Conservation (phyloP, 768 basidiomycete genomes). For the Lactifluus hygrophoroides region DNA sequence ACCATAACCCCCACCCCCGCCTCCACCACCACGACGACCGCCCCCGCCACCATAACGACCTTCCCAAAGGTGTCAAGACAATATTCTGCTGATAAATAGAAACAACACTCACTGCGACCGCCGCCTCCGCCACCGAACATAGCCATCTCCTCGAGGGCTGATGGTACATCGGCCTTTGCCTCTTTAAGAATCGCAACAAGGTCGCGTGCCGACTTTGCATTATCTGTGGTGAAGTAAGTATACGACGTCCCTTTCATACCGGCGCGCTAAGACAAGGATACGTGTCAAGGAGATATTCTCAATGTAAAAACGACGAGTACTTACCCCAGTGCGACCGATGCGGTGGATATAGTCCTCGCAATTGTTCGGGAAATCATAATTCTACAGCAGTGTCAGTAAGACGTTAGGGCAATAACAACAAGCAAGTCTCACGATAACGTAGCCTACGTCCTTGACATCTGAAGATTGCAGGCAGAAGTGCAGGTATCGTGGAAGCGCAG, state of each 20-base stretch:
- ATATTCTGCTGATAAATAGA: not conserved
- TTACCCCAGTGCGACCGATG: constrained; percentile 92
- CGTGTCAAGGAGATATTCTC: not conserved
- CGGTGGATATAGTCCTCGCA: constrained; percentile 98
- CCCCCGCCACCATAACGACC: constrained; percentile 51
- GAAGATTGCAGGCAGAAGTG: constrained; percentile 26
- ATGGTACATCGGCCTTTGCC: constrained; percentile 77
- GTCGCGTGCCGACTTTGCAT: constrained; percentile 90
- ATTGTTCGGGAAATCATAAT: constrained; percentile 97
- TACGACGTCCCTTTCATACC: constrained; percentile 88
- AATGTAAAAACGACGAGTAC: constrained; percentile 17
- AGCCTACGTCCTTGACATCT: constrained; percentile 99
- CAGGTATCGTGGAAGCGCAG: constrained; percentile 22
- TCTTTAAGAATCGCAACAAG: constrained; percentile 79
- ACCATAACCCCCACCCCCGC: constrained; percentile 30
- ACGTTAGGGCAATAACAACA: constrained; percentile 4
- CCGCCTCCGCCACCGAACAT: constrained; percentile 79
- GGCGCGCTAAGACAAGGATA: constrained; percentile 51
- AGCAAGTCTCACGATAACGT: constrained; percentile 71
- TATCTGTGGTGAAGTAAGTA: constrained; percentile 96
- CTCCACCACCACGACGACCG: constrained; percentile 39
- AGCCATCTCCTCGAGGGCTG: constrained; percentile 89
- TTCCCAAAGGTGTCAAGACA: constrained; percentile 25
- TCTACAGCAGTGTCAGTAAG: constrained; percentile 37
- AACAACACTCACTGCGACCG: constrained; percentile 47